Evolutionary conservation across 352 stramenopile genomes (phyloP), one percentile per base, ranked within the genome.

Genomic region (Phytophthora fragariae): DNA sequence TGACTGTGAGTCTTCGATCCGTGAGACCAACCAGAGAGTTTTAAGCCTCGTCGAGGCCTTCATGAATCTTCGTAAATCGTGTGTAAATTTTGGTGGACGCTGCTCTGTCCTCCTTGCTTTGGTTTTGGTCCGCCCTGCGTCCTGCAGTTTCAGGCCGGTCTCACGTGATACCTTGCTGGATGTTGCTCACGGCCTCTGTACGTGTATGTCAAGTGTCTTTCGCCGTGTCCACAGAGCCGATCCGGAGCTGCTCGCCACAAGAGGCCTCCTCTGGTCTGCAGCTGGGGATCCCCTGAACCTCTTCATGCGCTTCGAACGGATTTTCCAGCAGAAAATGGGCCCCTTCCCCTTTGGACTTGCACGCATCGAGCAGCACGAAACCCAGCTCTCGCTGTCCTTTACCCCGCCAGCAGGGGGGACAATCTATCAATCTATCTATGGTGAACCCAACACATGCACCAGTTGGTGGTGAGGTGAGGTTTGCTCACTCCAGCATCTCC

Each of bases 291-390:
- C 35, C 41, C 33, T 60, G 56, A 55, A 59, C 56, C 15, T 21
- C 50, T 59, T 56, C 9, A 11, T 24, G 46, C 19, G 24, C 58
- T 21, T 7, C 33, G 24, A 27, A 58, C 59, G 70, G 70, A 77
- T 77, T 73, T 72, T 77, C 58, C 19, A 63, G 49, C 24, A 27
- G 56, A 55, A 33, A 72, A 59, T 56, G 50, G 56, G 35, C 49
- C 29, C 56, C 39, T 67, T 72, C 39, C 69, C 49, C 57, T 68
- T 66, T 70, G 49, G 46, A 44, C 33, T 37, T 27, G 35, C n/a
- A 61, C 37, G 17, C 21, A n/a, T 17, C 17, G 29, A 47, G 29
- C 35, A 49, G 66, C 67, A 69, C 46, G 37, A 62, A 70, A 67
- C 53, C 39, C 62, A 68, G 57, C 47, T 71, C 62, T 46, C 47